These are phyloP conservation scores for Fremontodendron californicum DNA, from an alignment of 345 rosid genomes.

Conservation along the genomic window DNA sequence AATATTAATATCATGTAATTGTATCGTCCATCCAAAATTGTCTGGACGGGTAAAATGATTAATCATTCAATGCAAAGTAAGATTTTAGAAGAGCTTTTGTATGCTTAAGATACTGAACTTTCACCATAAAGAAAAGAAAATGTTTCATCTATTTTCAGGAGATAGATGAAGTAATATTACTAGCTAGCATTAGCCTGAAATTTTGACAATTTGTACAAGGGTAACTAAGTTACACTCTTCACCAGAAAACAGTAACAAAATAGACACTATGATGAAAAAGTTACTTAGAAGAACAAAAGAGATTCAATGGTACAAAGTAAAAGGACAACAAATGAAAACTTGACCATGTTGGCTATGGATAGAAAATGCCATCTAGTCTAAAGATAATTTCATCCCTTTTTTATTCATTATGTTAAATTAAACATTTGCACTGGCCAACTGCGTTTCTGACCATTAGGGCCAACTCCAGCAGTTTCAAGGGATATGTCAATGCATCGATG, in stretches of 20 bases:
- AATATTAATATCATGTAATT: too few species aligned
- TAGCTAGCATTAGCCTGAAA: slow-evolving; percentile 2
- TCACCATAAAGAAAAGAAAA: too few species aligned
- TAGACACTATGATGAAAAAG: not conserved
- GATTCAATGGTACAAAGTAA: not conserved
- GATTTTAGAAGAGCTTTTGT: too few species aligned
- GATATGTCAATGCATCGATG: slow-evolving; percentile 90
- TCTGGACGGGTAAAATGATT: too few species aligned
- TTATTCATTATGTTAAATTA: slow-evolving; percentile 38
- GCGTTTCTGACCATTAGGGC: slow-evolving; percentile 49
- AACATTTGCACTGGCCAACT: slow-evolving; percentile 76
- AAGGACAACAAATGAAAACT: not conserved
- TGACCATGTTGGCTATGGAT: not conserved
- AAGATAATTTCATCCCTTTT: not conserved
- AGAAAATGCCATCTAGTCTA: not conserved
- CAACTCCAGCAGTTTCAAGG: slow-evolving; percentile 53
- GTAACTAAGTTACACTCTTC: not conserved
- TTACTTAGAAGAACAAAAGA: too few species aligned
- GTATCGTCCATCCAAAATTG: too few species aligned
- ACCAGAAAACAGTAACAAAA: not conserved
- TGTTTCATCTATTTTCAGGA: too few species aligned
- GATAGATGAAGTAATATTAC: not conserved
- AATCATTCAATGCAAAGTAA: too few species aligned
- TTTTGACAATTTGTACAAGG: too few species aligned
- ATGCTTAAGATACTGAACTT: too few species aligned